Conservation (phyloP, 345 rosid species). For the Acer yangbiense region DNA sequence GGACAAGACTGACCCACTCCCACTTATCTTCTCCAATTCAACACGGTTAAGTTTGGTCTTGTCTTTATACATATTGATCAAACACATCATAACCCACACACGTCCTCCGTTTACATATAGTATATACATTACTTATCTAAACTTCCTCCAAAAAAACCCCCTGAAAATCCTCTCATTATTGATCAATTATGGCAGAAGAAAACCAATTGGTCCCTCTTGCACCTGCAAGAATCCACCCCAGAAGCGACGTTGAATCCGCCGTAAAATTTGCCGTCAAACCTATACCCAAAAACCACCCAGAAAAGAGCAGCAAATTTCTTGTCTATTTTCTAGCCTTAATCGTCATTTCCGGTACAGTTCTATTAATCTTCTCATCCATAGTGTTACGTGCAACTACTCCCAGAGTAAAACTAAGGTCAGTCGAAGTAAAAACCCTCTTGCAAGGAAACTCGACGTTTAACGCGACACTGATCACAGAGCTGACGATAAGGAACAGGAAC, state of each 20-base stretch:
- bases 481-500: constrained; percentile 47
- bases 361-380: constrained; percentile 32
- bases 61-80: background rate
- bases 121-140: background rate
- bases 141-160: background rate
- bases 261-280: background rate
- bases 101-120: background rate
- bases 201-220: constrained; percentile 33
- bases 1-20: background rate
- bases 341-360: constrained; percentile 33
- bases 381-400: constrained; percentile 45
- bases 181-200: constrained; percentile 28
- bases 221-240: constrained; percentile 24
- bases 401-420: constrained; percentile 15
- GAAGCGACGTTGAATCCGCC: constrained; percentile 44
- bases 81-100: background rate
- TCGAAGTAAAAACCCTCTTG: constrained; percentile 26
- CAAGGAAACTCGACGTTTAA: constrained; percentile 33
- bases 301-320: constrained; percentile 43
- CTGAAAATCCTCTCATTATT: background rate
- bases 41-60: background rate
- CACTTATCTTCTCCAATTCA: background rate
- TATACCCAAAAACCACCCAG: background rate
- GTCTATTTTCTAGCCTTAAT: constrained; percentile 39
- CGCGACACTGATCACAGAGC: constrained; percentile 37